Percentiles rank a stretch among this genome's conserved stretches.
Evolutionary conservation across 1,284 basidiomycete genomes (phyloP).

Genomic region (Cutaneotrichosporon sp.): DNA sequence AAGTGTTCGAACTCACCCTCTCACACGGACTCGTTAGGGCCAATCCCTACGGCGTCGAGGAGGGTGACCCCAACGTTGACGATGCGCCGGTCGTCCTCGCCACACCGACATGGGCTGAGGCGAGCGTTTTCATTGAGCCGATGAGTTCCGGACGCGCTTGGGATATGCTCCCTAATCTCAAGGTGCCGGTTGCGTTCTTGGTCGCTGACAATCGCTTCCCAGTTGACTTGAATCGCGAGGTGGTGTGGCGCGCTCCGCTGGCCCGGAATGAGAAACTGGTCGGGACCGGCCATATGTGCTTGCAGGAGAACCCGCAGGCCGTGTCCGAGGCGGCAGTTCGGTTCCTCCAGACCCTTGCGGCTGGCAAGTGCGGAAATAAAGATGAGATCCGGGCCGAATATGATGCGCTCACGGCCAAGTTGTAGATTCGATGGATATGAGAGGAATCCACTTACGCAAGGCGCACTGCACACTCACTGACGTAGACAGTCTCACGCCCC

Average conservation of each 20-base stretch:
- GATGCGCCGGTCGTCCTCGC: slow-evolving; percentile 33
- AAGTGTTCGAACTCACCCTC: slow-evolving; percentile 63
- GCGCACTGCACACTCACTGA: no score
- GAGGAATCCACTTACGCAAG: no score
- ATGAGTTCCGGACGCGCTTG: slow-evolving; percentile 35
- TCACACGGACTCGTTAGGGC: slow-evolving; percentile 62
- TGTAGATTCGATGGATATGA: neutral
- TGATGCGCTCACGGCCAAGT: neutral
- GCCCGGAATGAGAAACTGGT: slow-evolving; percentile 28
- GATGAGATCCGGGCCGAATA: neutral
- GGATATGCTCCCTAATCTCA: slow-evolving; percentile 35
- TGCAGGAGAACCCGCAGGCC: slow-evolving; percentile 41
- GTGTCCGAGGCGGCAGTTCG: slow-evolving; percentile 36
- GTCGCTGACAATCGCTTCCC: slow-evolving; percentile 23
- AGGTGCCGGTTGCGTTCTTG: slow-evolving; percentile 38
- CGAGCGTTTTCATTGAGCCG: slow-evolving; percentile 39
- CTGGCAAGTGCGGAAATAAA: slow-evolving; percentile 13
- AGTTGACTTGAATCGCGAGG: slow-evolving; percentile 26
- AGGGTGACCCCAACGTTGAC: slow-evolving; percentile 3
- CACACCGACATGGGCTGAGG: slow-evolving; percentile 42
- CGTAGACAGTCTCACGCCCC: no score
- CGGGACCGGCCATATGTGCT: slow-evolving; percentile 38
- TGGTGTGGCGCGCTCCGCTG: slow-evolving; percentile 38
- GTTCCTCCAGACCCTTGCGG: slow-evolving; percentile 30
- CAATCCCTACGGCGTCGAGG: slow-evolving; percentile 12